Percentiles rank a stretch among this genome's conserved stretches.
Conservation (phyloP, 352 stramenopile species). For the Globisporangium sylvaticum region DNA sequence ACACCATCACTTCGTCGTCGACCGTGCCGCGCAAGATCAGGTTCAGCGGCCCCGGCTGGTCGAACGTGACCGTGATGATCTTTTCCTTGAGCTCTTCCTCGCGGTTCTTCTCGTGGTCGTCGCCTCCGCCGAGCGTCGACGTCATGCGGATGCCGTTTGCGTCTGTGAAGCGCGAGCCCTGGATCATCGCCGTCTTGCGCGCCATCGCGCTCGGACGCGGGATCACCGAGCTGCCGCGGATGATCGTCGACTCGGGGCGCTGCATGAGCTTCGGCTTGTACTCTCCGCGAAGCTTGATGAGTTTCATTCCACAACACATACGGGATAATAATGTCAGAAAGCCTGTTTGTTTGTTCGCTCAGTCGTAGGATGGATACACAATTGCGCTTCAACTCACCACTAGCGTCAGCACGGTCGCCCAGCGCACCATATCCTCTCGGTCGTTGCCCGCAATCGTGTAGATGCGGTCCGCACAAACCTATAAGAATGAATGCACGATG, state of each 20-base stretch:
- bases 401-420: slow-evolving; percentile 82
- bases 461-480: slow-evolving; percentile 85
- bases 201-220: slow-evolving; percentile 61
- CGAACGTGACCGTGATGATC: slow-evolving; percentile 86
- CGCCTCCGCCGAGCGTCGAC: slow-evolving; percentile 31
- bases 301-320: not conserved
- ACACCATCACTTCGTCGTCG: slow-evolving; percentile 88
- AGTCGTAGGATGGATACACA: not conserved
- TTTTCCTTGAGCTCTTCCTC: slow-evolving; percentile 84
- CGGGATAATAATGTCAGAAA: not conserved
- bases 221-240: slow-evolving; percentile 81
- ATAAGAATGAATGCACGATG: not conserved
- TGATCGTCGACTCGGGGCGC: slow-evolving; percentile 80
- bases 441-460: slow-evolving; percentile 86
- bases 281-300: slow-evolving; percentile 76
- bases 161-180: slow-evolving; percentile 72
- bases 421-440: slow-evolving; percentile 87
- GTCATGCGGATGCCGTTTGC: slow-evolving; percentile 80
- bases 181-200: slow-evolving; percentile 64
- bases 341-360: not conserved
- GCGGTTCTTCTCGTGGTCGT: slow-evolving; percentile 45
- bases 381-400: slow-evolving; percentile 39
- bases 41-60: slow-evolving; percentile 65
- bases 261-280: slow-evolving; percentile 90
- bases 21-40: slow-evolving; percentile 79